phyloP scores from a whole-genome alignment of 306 rosid genomes.

The Rubus parviflorus region DNA sequence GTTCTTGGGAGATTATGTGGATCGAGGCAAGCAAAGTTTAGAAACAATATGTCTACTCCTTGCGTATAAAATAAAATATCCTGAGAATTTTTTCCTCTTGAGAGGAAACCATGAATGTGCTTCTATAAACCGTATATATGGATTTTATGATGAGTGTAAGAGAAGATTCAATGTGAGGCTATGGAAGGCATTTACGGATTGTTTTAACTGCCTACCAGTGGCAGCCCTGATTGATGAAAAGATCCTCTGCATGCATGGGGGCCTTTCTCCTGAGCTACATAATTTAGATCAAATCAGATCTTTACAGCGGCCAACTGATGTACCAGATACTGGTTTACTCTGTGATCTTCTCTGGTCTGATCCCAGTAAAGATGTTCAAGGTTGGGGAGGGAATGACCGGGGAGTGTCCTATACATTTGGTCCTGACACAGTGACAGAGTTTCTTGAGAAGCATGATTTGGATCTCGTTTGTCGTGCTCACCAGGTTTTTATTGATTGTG shows the following conservation, averaged over 20 bases:
- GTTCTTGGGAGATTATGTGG: conserved; percentile 96
- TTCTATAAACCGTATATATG: conserved; percentile 90
- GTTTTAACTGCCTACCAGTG: conserved; percentile 91
- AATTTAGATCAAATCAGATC: conserved; percentile 80
- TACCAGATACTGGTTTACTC: conserved; percentile 89
- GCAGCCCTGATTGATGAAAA: conserved; percentile 96
- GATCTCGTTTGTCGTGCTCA: conserved; percentile 98
- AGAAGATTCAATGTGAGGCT: conserved; percentile 82
- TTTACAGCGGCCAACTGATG: conserved; percentile 80
- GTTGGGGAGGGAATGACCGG: conserved; percentile 92
- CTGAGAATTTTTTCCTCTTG: conserved; percentile 84
- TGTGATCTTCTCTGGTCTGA: conserved; percentile 99
- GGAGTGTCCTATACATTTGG: conserved; percentile 97
- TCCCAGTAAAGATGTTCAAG: conserved; percentile 82
- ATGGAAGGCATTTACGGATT: conserved; percentile 88
- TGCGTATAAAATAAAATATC: conserved; percentile 82
- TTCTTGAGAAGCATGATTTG: conserved; percentile 88
- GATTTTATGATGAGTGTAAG: conserved; percentile 97
- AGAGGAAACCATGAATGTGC: conserved; percentile 99
- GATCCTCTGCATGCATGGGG: conserved; percentile 96
- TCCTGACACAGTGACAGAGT: conserved; percentile 72
- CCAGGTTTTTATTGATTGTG: conserved; percentile 55
- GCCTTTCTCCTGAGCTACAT: conserved; percentile 83
- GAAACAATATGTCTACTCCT: conserved; percentile 96
- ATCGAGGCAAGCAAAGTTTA: conserved; percentile 93